Evolutionary conservation across 108 stramenopile genomes (phyloP).

Genomic region (Craspedostauros australis): DNA sequence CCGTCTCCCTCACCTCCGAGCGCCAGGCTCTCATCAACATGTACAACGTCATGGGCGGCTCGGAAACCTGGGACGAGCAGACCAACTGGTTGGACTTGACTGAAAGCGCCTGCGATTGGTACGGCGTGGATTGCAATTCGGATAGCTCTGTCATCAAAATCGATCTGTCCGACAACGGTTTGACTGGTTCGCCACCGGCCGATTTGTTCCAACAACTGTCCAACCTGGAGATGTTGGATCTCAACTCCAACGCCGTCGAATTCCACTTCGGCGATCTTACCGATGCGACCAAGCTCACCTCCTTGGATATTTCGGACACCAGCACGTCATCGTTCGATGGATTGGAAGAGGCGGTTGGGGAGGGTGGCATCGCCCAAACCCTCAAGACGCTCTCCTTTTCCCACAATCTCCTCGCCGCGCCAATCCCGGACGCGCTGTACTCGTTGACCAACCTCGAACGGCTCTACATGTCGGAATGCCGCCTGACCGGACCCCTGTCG

Average conservation of each 20-base stretch:
- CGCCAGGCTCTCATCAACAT: conserved; percentile 38
- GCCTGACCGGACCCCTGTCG: conserved; percentile 33
- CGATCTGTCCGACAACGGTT: conserved; percentile 55
- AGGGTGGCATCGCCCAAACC: no score
- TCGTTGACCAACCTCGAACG: conserved; percentile 17
- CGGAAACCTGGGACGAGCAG: conserved; percentile 23
- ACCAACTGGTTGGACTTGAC: conserved; percentile 22
- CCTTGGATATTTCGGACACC: conserved; percentile 25
- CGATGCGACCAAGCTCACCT: conserved; percentile 20
- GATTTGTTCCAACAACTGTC: conserved; percentile 23
- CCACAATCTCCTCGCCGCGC: conserved; percentile 17
- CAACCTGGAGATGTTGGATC: conserved; percentile 13
- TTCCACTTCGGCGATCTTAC: conserved; percentile 24
- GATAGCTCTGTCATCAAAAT: conserved; percentile 43
- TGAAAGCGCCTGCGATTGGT: conserved; percentile 49
- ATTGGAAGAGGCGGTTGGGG: conserved; percentile 11
- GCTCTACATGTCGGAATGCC: conserved; percentile 29
- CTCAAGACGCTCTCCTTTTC: no score
- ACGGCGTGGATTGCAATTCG: conserved; percentile 54
- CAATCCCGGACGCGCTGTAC: conserved; percentile 20
- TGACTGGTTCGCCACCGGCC: conserved; percentile 21
- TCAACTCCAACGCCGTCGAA: conserved; percentile 23
- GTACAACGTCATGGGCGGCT: conserved; percentile 31
- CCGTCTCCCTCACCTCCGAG: conserved; percentile 22
- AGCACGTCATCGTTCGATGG: conserved; percentile 20